Conservation (phyloP, 139 green algal genomes). For the Monoraphidium neglectum region DNA sequence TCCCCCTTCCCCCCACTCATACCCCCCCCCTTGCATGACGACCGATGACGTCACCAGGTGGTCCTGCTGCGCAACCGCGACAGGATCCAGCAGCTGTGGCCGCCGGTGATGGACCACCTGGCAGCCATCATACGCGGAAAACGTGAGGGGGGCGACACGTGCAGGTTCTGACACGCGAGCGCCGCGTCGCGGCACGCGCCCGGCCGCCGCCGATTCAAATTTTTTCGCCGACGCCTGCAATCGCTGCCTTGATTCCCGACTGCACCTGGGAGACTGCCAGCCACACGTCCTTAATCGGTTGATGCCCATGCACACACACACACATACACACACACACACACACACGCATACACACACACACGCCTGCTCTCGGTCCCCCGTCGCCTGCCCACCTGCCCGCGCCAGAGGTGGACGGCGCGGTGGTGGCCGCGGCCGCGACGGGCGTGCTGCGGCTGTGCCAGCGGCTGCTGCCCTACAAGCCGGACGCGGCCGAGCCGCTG, state of each 20-base stretch:
- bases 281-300: too few relatives aligned
- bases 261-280: too few relatives aligned
- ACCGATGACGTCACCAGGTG: constrained; percentile 8
- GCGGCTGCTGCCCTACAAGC: constrained; percentile 91
- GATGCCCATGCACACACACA: background rate
- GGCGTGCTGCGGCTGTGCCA: constrained; percentile 88
- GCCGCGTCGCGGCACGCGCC: too few relatives aligned
- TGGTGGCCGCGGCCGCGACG: constrained; percentile 84
- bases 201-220: too few relatives aligned
- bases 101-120: constrained; percentile 80
- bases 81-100: constrained; percentile 83
- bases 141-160: background rate
- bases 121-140: constrained; percentile 33
- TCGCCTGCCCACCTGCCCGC: too few relatives aligned
- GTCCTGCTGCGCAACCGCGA: constrained; percentile 92
- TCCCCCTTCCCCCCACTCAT: too few relatives aligned
- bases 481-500: constrained; percentile 82
- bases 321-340: background rate
- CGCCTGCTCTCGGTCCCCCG: too few relatives aligned
- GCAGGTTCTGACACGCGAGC: too few relatives aligned
- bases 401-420: constrained; percentile 31
- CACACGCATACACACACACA: background rate
- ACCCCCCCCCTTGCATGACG: too few relatives aligned
- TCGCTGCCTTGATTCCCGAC: too few relatives aligned
- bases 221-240: background rate